Conservation (phyloP, 2,329 filamentous ascomycete species). For the Talaromyces sp. region DNA sequence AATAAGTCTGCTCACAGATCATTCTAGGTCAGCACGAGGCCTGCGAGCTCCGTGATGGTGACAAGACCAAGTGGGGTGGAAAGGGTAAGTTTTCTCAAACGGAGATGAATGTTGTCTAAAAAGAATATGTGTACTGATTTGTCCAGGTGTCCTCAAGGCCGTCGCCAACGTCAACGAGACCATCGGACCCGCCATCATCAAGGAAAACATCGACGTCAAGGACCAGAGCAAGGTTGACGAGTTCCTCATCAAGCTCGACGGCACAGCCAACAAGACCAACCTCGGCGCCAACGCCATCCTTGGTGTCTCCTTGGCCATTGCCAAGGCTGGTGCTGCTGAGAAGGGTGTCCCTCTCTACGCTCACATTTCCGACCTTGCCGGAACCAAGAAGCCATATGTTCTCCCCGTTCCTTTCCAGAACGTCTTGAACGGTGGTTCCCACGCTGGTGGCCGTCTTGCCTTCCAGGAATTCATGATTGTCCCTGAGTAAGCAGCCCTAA, state of each 20-base stretch:
- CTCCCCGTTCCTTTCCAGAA: constrained; percentile 92
- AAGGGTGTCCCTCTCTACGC: constrained; percentile 85
- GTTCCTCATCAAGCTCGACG: constrained; percentile 83
- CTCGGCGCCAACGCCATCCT: constrained; percentile 87
- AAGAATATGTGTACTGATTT: constrained; percentile 28
- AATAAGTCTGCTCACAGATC: constrained; percentile 25
- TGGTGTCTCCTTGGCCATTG: constrained; percentile 78
- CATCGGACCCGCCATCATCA: constrained; percentile 78
- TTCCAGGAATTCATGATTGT: constrained; percentile 98
- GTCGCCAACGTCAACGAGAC: constrained; percentile 80
- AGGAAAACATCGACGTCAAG: constrained; percentile 79
- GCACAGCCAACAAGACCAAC: constrained; percentile 81
- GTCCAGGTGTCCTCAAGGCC: constrained; percentile 69
- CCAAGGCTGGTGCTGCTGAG: constrained; percentile 85
- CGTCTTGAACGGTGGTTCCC: constrained; percentile 89
- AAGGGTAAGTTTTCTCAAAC: constrained; percentile 59
- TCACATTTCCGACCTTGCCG: constrained; percentile 82
- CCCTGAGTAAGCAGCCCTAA: constrained; percentile 60
- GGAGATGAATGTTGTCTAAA: constrained; percentile 62
- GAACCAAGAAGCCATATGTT: constrained; percentile 88
- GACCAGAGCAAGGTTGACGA: constrained; percentile 80
- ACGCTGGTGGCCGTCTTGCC: constrained; percentile 92
- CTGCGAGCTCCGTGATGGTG: constrained; percentile 84
- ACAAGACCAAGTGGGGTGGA: constrained; percentile 81
- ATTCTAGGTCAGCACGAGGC: constrained; percentile 79